Evolutionary conservation across 208 protist genomes (phyloP), one percentile per base, ranked within the genome.

Genomic region (Trypanosoma platydactyli): DNA sequence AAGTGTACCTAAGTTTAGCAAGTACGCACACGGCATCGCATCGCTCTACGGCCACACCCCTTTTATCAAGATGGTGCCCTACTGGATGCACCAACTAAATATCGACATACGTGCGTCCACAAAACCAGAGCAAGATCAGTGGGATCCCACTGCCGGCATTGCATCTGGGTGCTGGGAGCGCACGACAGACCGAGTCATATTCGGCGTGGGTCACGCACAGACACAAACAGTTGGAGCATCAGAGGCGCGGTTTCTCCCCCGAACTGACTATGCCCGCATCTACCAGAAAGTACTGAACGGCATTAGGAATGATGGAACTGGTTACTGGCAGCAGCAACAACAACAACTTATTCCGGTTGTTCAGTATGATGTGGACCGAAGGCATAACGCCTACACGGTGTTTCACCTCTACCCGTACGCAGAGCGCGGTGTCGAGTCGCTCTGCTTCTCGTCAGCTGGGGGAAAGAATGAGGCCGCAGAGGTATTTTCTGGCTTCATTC

Each of bases 21-120:
- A 95, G 73, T 95, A 95, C 69, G 85, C 83, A 5, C 90, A 95
- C 69, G 90, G 90, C 60, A 92, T 94, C 67, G 90, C 90, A 49
- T 80, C 83, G 3, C 75, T 95, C 24, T 95, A 93, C 71, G 89
- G 89, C 5, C 86, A 92, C 72, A 93, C 89, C 50, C 78, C 81
- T 24, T 84, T 86, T 72, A 95, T 95, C 62, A 81, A 79, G 57
- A 91, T 95, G 84, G 83, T 95, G 24, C 89, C 89, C 0, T 95
- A 95, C 79, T 95, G 89, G 86, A 88, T 91, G 79, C 89, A 90
- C 44, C 89, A 95, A 68, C 80, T 93, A 18, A 72, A 89, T 60
- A 89, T 91, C 58, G 89, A 95, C 60, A 95, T 95, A 57, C 89
- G 89, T 35, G 89, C 89, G 15, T 85, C 86, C 3, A 95, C 84